These are phyloP conservation scores for Hypoxylon rickii DNA, from an alignment of 495 filamentous ascomycete species.

Conservation along the genomic window DNA sequence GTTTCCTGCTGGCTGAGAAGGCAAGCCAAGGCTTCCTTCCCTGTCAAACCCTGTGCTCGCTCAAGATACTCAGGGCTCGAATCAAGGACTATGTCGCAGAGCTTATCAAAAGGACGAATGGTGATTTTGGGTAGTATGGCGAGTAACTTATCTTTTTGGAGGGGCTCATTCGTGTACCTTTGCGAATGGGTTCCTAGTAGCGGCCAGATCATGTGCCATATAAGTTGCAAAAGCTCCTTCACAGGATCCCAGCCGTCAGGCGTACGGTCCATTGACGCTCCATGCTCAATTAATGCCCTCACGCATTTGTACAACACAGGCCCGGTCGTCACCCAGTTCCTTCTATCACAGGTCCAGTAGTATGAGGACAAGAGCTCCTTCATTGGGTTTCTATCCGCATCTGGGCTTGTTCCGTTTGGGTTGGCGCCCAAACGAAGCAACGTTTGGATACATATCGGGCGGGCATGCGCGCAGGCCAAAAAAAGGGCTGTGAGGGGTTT, in stretches of 20 bases:
- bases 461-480: neutral
- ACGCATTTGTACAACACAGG: neutral
- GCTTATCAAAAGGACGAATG: neutral
- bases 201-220: neutral
- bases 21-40: neutral
- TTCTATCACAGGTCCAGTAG: neutral
- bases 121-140: no score
- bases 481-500: neutral
- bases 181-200: no score
- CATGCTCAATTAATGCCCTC: neutral
- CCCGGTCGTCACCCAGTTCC: neutral
- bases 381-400: neutral
- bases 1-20: neutral
- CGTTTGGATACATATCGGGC: neutral
- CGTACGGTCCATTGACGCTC: neutral
- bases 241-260: neutral
- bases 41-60: neutral
- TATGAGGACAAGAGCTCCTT: neutral
- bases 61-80: neutral
- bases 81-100: neutral
- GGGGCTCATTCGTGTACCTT: no score
- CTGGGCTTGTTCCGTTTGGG: neutral
- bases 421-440: neutral
- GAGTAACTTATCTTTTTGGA: no score
- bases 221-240: neutral